Evolutionary conservation across 116 monocot species (phyloP).

Genomic region (Zostera marina): DNA sequence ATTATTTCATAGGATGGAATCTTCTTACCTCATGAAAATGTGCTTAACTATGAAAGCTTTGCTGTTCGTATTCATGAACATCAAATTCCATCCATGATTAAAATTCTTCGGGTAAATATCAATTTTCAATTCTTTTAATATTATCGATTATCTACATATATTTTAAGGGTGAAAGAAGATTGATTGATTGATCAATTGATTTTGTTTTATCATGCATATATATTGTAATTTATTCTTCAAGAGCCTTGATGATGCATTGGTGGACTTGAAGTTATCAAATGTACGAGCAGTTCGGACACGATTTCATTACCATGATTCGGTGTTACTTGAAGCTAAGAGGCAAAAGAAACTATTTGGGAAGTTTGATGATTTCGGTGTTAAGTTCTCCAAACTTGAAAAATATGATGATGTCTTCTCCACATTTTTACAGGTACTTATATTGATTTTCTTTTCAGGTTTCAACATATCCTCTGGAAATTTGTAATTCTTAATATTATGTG

Average conservation of each 20-base stretch:
- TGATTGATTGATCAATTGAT: no score
- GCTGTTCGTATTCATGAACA: slow-evolving; percentile 64
- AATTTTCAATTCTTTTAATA: not conserved
- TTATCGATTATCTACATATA: no score
- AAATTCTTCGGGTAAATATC: slow-evolving; percentile 37
- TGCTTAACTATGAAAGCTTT: slow-evolving; percentile 70
- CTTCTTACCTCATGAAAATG: slow-evolving; percentile 74
- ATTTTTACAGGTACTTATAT: slow-evolving; percentile 68
- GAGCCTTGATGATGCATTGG: slow-evolving; percentile 52
- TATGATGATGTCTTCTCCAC: slow-evolving; percentile 84
- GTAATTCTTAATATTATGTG: not conserved
- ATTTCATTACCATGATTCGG: slow-evolving; percentile 68
- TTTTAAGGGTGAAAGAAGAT: not conserved
- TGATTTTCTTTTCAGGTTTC: not conserved
- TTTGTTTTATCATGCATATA: not conserved
- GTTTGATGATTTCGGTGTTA: slow-evolving; percentile 52
- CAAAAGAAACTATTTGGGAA: slow-evolving; percentile 42
- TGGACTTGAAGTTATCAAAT: slow-evolving; percentile 75
- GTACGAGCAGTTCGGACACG: slow-evolving; percentile 66
- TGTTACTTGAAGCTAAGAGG: slow-evolving; percentile 74
- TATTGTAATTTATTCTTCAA: slow-evolving; percentile 7
- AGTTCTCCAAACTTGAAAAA: slow-evolving; percentile 47
- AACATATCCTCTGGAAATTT: no score
- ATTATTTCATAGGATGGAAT: slow-evolving; percentile 63
- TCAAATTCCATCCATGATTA: slow-evolving; percentile 62